These are phyloP conservation scores for Lolium perenne DNA, from an alignment of 176 grass and related monocot species.

Conservation along the genomic window DNA sequence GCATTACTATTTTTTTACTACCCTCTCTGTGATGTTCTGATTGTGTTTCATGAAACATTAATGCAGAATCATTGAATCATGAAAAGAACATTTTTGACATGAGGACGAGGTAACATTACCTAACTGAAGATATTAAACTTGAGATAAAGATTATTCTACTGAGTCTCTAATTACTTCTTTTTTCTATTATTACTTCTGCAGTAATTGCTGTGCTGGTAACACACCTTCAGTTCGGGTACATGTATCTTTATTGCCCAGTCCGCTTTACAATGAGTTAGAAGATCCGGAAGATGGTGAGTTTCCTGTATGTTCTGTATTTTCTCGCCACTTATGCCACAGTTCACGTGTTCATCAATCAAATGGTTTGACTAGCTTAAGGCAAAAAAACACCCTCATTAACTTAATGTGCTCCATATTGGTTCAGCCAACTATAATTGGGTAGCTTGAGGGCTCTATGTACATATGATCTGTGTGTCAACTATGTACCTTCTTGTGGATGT, in stretches of 20 bases:
- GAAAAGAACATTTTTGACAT: constrained; percentile 29
- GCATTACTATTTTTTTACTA: neutral
- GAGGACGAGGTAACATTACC: constrained; percentile 44
- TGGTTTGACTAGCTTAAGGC: constrained; percentile 6
- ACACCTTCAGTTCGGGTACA: constrained; percentile 13
- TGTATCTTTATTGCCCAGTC: constrained; percentile 17
- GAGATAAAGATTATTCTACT: neutral
- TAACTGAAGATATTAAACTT: neutral
- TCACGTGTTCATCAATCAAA: neutral
- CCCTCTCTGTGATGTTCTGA: constrained; percentile 36
- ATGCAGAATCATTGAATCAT: constrained; percentile 35
- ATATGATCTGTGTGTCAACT: neutral
- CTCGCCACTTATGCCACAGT: constrained; percentile 7
- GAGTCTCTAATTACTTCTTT: constrained; percentile 18
- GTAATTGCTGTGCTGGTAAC: constrained; percentile 24
- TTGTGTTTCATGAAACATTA: constrained; percentile 30
- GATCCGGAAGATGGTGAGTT: constrained; percentile 40
- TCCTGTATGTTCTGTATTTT: neutral
- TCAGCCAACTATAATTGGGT: constrained; percentile 14
- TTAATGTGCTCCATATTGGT: neutral
- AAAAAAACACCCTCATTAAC: neutral
- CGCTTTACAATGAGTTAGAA: constrained; percentile 21
- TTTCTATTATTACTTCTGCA: neutral
- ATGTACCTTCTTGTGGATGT: constrained; percentile 2
- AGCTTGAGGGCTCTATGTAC: constrained; percentile 4